Evolutionary conservation across 371 early-diverging fungal genomes (phyloP).

Genomic region (Chytridiales sp.): DNA sequence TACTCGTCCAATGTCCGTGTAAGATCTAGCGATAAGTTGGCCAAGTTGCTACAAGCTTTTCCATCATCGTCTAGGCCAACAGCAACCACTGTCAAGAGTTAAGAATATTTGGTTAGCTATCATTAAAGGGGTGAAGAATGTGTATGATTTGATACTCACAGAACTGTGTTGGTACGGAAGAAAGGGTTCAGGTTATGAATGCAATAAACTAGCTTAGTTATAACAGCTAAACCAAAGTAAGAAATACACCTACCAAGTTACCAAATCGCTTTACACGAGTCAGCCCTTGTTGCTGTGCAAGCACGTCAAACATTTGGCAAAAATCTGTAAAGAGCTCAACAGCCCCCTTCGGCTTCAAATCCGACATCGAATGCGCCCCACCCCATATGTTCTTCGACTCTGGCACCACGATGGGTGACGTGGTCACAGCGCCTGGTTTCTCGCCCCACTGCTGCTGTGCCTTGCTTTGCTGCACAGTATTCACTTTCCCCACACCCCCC

Average conservation of each 20-base stretch:
- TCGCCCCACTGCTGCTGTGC: no score
- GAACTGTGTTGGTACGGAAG: no score
- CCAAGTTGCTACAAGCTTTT: constrained; percentile 9
- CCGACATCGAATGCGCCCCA: constrained; percentile 2
- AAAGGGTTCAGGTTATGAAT: not conserved
- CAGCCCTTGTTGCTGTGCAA: constrained; percentile 15
- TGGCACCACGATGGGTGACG: not conserved
- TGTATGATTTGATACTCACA: no score
- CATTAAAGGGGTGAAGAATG: not conserved
- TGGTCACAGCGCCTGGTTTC: not conserved
- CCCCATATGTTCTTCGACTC: constrained; percentile 11
- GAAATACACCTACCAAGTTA: constrained; percentile 14
- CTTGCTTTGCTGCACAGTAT: not conserved
- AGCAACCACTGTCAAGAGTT: constrained; percentile 2
- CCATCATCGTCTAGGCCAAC: constrained; percentile 8
- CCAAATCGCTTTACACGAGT: constrained; percentile 5
- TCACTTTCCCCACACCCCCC: not conserved
- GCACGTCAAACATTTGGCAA: constrained; percentile 29
- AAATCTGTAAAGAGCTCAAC: constrained; percentile 28
- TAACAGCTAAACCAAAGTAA: not conserved
- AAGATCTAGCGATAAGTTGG: constrained; percentile 14
- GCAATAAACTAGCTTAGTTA: not conserved
- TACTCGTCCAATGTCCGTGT: constrained; percentile 24
- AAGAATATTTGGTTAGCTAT: not conserved
- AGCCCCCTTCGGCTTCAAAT: constrained; percentile 16